phyloP scores from a whole-genome alignment of 768 basidiomycete genomes.

The Pluteus cervinus region DNA sequence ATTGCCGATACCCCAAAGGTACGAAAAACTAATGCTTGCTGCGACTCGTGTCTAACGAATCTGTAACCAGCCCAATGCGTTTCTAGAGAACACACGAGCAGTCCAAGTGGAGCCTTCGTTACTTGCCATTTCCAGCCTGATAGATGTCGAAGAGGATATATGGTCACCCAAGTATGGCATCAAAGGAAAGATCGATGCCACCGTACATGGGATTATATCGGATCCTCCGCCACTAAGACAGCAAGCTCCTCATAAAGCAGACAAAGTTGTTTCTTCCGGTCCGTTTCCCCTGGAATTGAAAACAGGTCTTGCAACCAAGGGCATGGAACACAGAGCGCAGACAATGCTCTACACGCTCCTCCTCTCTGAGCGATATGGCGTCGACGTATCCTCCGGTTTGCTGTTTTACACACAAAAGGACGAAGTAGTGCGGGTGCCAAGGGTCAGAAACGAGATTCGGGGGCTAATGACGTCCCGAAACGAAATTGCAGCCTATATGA shows the following conservation, averaged over 20 bases:
- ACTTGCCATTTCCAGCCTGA: constrained; percentile 68
- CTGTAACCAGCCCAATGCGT: constrained; percentile 46
- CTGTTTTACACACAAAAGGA: constrained; percentile 94
- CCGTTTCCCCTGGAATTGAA: constrained; percentile 86
- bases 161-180: constrained; percentile 94
- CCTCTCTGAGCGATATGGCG: constrained; percentile 85
- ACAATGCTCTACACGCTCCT: constrained; percentile 96
- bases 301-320: constrained; percentile 71
- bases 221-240: background rate
- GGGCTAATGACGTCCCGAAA: constrained; percentile 81
- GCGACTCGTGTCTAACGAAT: background rate
- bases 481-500: constrained; percentile 76
- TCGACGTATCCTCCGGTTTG: constrained; percentile 73
- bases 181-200: constrained; percentile 94
- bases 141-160: constrained; percentile 95
- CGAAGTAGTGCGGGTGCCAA: constrained; percentile 78
- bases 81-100: constrained; percentile 61
- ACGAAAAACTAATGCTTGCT: constrained; percentile 8
- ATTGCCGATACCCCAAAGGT: constrained; percentile 64
- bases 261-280: background rate
- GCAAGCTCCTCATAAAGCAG: background rate
- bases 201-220: constrained; percentile 50
- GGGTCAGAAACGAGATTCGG: constrained; percentile 75
- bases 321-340: constrained; percentile 94
- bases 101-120: constrained; percentile 41